Conservation (phyloP, 1,284 basidiomycete species). For the Melanopsichium pennsylvanicum region DNA sequence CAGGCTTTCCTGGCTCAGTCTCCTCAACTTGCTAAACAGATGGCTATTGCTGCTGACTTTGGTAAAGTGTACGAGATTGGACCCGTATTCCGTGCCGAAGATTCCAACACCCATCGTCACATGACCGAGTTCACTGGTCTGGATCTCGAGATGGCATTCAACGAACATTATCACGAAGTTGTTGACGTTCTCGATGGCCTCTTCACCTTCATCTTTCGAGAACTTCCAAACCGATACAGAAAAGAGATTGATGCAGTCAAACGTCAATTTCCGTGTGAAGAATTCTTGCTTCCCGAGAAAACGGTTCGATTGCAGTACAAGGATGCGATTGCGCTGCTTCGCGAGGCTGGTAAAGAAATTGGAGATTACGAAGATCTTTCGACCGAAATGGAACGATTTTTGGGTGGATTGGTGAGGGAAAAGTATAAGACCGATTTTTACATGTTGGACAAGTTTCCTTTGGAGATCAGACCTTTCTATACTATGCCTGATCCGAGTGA, state of each 20-base stretch:
- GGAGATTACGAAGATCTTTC: slow-evolving; percentile 63
- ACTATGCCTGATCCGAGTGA: slow-evolving; percentile 65
- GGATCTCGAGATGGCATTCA: slow-evolving; percentile 98
- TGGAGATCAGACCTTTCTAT: slow-evolving; percentile 64
- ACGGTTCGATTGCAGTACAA: slow-evolving; percentile 60
- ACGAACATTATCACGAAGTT: slow-evolving; percentile 93
- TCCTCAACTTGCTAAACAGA: slow-evolving; percentile 97
- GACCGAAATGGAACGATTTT: slow-evolving; percentile 61
- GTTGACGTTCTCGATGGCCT: slow-evolving; percentile 63
- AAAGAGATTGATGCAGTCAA: slow-evolving; percentile 82
- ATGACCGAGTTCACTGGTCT: slow-evolving; percentile 98
- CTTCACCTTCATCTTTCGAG: slow-evolving; percentile 64
- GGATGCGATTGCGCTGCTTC: slow-evolving; percentile 61
- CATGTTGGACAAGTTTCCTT: slow-evolving; percentile 65
- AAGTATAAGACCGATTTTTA: slow-evolving; percentile 66
- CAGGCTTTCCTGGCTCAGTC: slow-evolving; percentile 93
- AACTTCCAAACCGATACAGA: slow-evolving; percentile 73
- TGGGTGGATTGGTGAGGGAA: slow-evolving; percentile 60
- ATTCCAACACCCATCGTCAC: slow-evolving; percentile 96
- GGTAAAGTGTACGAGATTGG: slow-evolving; percentile 98
- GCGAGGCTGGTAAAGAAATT: slow-evolving; percentile 59
- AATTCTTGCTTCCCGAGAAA: slow-evolving; percentile 62
- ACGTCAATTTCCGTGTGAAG: slow-evolving; percentile 84
- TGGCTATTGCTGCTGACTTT: slow-evolving; percentile 98
- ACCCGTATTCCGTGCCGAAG: slow-evolving; percentile 92